These are phyloP conservation scores for Picea abies DNA, from an alignment of 83 land plant genomes.

Conservation along the genomic window DNA sequence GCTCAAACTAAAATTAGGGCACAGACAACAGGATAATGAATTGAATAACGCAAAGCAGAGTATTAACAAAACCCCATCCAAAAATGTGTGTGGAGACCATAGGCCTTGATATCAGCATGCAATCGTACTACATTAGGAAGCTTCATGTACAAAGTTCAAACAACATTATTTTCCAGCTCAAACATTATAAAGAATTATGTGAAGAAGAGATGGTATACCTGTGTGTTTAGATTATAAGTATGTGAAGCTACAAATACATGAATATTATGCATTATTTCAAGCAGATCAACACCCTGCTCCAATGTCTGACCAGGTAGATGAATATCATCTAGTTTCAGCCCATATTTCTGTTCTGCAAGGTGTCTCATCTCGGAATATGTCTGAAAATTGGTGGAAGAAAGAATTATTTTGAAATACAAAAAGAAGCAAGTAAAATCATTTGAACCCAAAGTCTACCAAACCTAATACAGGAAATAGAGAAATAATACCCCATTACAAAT, in stretches of 20 bases:
- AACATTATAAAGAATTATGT: not conserved
- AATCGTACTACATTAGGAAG: not conserved
- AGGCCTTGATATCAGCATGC: not conserved
- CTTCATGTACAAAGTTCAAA: not conserved
- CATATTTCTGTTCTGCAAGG: conserved; percentile 57
- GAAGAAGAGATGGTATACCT: conserved; percentile 29
- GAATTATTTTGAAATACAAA: not conserved
- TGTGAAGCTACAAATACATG: conserved; percentile 48
- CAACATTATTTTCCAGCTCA: not conserved
- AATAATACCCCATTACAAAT: too few species aligned
- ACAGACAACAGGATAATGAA: not conserved
- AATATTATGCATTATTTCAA: conserved; percentile 46
- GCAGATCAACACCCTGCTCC: conserved; percentile 51
- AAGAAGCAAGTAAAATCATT: not conserved
- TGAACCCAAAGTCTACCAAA: not conserved
- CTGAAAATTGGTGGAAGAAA: conserved; percentile 23
- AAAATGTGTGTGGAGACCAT: not conserved
- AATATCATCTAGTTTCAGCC: conserved; percentile 49
- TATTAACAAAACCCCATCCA: not conserved
- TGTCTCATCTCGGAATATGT: conserved; percentile 55
- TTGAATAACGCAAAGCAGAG: not conserved
- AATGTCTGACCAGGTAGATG: conserved; percentile 52
- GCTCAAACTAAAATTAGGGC: not conserved
- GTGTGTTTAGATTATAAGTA: conserved; percentile 57
- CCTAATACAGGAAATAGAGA: too few species aligned